Evolutionary conservation across 192 early-diverging fungal species (phyloP).

Genomic region (Chytriomyces sp.): DNA sequence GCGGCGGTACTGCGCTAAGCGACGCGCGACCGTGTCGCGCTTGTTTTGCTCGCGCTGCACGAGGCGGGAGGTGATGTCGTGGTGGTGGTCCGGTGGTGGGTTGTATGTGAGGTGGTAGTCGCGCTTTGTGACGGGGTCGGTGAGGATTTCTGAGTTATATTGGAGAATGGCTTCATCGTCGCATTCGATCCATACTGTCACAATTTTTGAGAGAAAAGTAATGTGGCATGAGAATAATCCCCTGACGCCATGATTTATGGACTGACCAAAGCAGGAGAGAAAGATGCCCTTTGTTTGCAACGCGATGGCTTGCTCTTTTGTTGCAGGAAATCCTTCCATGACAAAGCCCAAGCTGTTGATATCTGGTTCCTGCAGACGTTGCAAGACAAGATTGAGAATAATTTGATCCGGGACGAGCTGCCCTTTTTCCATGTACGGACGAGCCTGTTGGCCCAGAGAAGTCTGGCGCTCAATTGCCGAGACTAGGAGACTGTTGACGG

Average conservation of each 20-base stretch:
- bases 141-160: constrained; percentile 25
- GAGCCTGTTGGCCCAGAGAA: constrained; percentile 48
- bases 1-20: constrained; percentile 21
- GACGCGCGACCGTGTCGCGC: neutral
- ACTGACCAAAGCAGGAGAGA: constrained; percentile 42
- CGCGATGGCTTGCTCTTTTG: constrained; percentile 52
- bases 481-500: constrained; percentile 37
- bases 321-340: constrained; percentile 56
- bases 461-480: constrained; percentile 52
- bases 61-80: constrained; percentile 35
- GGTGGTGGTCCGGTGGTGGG: constrained; percentile 40
- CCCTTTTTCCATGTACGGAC: constrained; percentile 51
- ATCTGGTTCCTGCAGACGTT: constrained; percentile 50
- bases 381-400: constrained; percentile 48
- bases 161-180: constrained; percentile 46
- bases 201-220: neutral
- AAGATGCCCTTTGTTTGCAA: constrained; percentile 44
- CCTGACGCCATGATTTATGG: neutral
- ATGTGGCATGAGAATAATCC: neutral
- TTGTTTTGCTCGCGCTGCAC: constrained; percentile 39
- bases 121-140: constrained; percentile 49
- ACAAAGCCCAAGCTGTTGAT: constrained; percentile 44
- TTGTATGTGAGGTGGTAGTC: constrained; percentile 39
- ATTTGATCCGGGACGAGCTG: constrained; percentile 58
- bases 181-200: constrained; percentile 19